These are phyloP conservation scores for Hypholoma sublateritium DNA, from an alignment of 768 basidiomycete species.

Conservation along the genomic window DNA sequence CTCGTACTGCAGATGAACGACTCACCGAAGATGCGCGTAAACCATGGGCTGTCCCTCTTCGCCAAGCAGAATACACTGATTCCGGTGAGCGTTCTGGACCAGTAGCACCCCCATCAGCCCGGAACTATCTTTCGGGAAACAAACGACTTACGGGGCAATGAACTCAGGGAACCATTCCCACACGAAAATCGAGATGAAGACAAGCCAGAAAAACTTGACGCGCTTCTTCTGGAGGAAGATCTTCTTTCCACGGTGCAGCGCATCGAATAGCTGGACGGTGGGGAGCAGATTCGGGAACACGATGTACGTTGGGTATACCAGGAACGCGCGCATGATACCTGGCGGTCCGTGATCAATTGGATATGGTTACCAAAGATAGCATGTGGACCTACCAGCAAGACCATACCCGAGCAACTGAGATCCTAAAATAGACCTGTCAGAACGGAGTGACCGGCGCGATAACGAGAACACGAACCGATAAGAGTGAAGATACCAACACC, in stretches of 20 bases:
- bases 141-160: constrained; percentile 35
- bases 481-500: constrained; percentile 43
- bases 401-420: constrained; percentile 43
- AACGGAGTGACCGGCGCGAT: not conserved
- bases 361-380: constrained; percentile 6
- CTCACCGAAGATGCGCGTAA: constrained; percentile 56
- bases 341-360: not conserved
- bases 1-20: not conserved
- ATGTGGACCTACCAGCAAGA: constrained; percentile 28
- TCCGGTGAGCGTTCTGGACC: constrained; percentile 50
- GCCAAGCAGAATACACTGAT: constrained; percentile 59
- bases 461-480: constrained; percentile 22
- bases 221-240: constrained; percentile 48
- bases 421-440: constrained; percentile 11
- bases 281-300: constrained; percentile 42
- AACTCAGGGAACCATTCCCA: constrained; percentile 60
- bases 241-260: constrained; percentile 44
- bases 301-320: constrained; percentile 52
- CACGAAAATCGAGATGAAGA: constrained; percentile 52
- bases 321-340: constrained; percentile 46
- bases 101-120: constrained; percentile 13
- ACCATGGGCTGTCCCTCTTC: constrained; percentile 43
- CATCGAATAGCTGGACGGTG: constrained; percentile 39
- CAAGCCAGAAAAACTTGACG: constrained; percentile 55
- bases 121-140: not conserved